Evolutionary conservation across 1,284 basidiomycete species (phyloP).

Genomic region (Hortiboletus rubellus): DNA sequence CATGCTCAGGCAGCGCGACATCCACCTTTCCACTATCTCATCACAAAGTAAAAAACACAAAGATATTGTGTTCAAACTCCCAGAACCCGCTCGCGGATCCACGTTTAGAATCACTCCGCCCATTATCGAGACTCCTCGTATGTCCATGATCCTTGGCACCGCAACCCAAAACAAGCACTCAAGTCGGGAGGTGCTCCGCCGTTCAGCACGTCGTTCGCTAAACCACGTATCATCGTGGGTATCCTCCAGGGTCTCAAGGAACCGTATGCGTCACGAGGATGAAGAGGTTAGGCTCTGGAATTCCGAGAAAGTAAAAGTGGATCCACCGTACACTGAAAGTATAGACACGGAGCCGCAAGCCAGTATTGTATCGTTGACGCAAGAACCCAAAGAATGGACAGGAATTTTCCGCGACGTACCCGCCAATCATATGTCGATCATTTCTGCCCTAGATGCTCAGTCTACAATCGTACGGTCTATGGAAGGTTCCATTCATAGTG

Average conservation of each 20-base stretch:
- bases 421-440: not conserved
- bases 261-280: constrained; percentile 26
- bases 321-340: constrained; percentile 5
- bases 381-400: constrained; percentile 8
- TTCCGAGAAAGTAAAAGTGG: constrained; percentile 28
- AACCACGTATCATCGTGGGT: constrained; percentile 40
- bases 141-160: constrained; percentile 19
- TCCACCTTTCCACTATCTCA: not conserved
- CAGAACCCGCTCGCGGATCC: constrained; percentile 27
- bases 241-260: constrained; percentile 24
- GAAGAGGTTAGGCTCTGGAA: constrained; percentile 39
- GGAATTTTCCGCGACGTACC: constrained; percentile 9
- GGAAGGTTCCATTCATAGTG: constrained; percentile 7
- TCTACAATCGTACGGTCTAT: constrained; percentile 8
- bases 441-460: constrained; percentile 8
- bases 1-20: constrained; percentile 40
- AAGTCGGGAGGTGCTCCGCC: constrained; percentile 18
- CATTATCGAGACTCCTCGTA: constrained; percentile 26
- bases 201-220: constrained; percentile 28
- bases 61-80: constrained; percentile 20
- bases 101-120: constrained; percentile 35
- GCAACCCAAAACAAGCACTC: constrained; percentile 11
- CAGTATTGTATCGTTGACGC: not conserved
- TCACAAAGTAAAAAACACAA: constrained; percentile 1
- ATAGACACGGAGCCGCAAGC: not conserved